Base-by-base conservation (phyloP, 129 eudicot species). In the Saposhnikovia divaricata region DNA sequence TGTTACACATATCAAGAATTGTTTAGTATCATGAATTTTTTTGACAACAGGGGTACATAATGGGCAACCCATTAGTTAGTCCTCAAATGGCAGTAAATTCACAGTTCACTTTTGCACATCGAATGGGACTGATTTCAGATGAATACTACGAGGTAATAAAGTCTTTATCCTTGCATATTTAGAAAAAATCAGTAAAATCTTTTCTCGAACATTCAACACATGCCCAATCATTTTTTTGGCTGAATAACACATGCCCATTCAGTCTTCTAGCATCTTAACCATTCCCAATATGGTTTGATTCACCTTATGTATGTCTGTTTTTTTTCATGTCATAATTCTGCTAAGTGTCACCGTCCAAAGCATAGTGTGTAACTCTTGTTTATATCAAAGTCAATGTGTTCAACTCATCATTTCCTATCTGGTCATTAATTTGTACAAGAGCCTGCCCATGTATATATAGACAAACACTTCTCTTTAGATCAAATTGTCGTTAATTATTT, bases 101-200 rank as follows among this genome's bases (percentile, higher is more conserved):
- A 12, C n/a, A 28, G 63, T 39, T 86, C 61, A 79, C 84, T 23
- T 82, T 80, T 83, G 84, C 78, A 48, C 82, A 86, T 79, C 78
- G 82, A 39, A 48, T 80, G 83, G 87, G 78, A 19, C 85, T 83
- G 27, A 83, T 80, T 31, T 78, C 87, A 18, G 84, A 86, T 66
- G 81, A 83, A 77, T 78, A 83, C 25, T 86, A 57, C 21, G 77
- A 80, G 87, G 89, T 86, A 71, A 39, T 40, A 9, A 11, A 46
- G 43, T 34, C 7, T 51, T 18, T 51, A 51, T 51, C 59, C 59
- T 51, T 51, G 59, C 4, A 18, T 18, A 51, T 18, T 16, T 51
- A 6, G 6, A 16, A 18, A 7, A 51, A 18, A 18, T 51, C n/a
- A 51, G 59, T 16, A 14, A 16, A 50, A 16, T 4, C 5, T 15